Evolutionary conservation across 768 basidiomycete species (phyloP).

Genomic region (Tricholoma sp.): DNA sequence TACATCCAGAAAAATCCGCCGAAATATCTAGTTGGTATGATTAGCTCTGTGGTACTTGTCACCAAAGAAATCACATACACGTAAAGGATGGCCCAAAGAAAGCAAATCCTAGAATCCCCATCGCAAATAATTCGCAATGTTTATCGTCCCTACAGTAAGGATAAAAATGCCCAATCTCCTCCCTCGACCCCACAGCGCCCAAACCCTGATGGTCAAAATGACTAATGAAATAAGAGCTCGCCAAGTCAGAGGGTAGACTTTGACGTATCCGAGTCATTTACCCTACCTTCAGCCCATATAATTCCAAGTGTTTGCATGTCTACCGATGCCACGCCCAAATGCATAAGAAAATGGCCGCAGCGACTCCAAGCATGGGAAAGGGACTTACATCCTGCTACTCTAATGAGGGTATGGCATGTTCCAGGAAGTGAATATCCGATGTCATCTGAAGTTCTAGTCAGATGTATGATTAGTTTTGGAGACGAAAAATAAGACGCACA

Average conservation of each 20-base stretch:
- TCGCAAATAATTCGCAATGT: too few species aligned
- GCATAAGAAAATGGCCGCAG: too few species aligned
- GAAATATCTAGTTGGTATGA: not conserved
- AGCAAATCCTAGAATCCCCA: not conserved
- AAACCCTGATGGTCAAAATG: constrained; percentile 1
- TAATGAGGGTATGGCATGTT: too few species aligned
- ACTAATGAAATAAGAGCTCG: not conserved
- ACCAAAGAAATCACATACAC: not conserved
- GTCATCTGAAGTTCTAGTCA: too few species aligned
- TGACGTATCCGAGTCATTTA: not conserved
- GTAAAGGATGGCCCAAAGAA: not conserved
- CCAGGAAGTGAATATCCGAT: too few species aligned
- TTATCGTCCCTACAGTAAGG: not conserved
- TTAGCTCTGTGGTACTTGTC: not conserved
- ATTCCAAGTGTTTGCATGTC: too few species aligned
- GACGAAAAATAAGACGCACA: too few species aligned
- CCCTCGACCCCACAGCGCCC: constrained; percentile 1
- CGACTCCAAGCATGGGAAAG: too few species aligned
- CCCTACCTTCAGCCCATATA: not conserved
- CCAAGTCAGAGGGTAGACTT: not conserved
- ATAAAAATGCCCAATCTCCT: not conserved
- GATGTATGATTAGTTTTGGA: too few species aligned
- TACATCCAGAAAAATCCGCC: not conserved
- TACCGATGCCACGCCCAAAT: too few species aligned
- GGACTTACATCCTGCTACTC: too few species aligned